These are phyloP conservation scores for Periconia sp. DNA, from an alignment of 2,329 filamentous ascomycete species.

Conservation along the genomic window DNA sequence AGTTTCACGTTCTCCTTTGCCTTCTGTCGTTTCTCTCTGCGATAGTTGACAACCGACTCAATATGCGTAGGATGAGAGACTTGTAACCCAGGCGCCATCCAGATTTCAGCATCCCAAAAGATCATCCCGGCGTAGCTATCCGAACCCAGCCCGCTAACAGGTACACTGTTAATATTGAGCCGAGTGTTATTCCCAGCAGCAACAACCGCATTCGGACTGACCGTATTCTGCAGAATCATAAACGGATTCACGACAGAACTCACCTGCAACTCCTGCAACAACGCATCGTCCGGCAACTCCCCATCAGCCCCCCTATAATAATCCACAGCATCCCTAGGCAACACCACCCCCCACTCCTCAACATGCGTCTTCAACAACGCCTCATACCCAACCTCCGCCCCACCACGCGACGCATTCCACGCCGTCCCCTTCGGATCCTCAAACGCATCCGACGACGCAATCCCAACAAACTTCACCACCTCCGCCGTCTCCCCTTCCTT, in stretches of 20 bases:
- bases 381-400: conserved; percentile 59
- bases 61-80: conserved; percentile 64
- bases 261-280: conserved; percentile 61
- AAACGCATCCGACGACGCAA: conserved; percentile 70
- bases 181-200: conserved; percentile 53
- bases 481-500: conserved; percentile 55
- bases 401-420: conserved; percentile 55
- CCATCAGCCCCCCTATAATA: conserved; percentile 61
- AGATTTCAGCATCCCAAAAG: conserved; percentile 69
- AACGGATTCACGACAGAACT: conserved; percentile 58
- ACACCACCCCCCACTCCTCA: conserved; percentile 62
- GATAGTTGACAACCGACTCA: conserved; percentile 66
- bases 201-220: conserved; percentile 56
- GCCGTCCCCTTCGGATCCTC: conserved; percentile 58
- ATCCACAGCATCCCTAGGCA: conserved; percentile 65
- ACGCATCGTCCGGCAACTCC: conserved; percentile 57
- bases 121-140: conserved; percentile 68
- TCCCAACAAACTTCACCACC: conserved; percentile 68
- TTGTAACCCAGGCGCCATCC: conserved; percentile 69
- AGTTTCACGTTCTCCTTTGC: conserved; percentile 62
- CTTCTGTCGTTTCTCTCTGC: conserved; percentile 60
- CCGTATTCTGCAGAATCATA: conserved; percentile 59
- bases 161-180: conserved; percentile 64
- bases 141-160: conserved; percentile 68
- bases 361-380: conserved; percentile 58